phyloP scores from a whole-genome alignment of 305 asterid species.

The Ruellia speciosa region DNA sequence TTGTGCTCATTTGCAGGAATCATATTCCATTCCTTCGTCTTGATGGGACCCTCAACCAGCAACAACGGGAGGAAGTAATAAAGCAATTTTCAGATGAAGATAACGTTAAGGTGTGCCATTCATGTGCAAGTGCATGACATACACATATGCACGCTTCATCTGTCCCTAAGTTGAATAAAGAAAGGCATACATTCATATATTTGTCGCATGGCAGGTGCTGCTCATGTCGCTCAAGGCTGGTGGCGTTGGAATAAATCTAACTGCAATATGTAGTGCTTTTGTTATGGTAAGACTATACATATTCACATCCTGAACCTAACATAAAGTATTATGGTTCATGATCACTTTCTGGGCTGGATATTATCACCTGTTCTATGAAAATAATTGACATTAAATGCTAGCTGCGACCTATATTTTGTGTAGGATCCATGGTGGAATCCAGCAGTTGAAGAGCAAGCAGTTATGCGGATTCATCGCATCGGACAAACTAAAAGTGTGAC shows the following conservation, averaged over 20 bases:
- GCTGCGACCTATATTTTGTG: not conserved
- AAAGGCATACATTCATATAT: conserved; percentile 9
- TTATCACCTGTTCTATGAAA: conserved; percentile 4
- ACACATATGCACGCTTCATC: conserved; percentile 14
- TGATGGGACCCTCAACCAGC: conserved; percentile 93
- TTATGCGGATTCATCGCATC: conserved; percentile 96
- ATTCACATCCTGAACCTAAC: conserved; percentile 1
- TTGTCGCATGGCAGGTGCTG: conserved; percentile 45
- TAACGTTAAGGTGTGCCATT: conserved; percentile 46
- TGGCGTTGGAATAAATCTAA: conserved; percentile 93
- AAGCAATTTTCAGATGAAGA: conserved; percentile 84
- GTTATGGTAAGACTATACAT: conserved; percentile 52
- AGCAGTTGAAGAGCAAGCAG: conserved; percentile 98
- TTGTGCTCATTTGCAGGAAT: conserved; percentile 38
- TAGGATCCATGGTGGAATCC: conserved; percentile 99
- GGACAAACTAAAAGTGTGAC: conserved; percentile 79
- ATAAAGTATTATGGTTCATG: not conserved
- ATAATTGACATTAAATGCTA: not conserved
- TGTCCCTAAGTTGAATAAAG: conserved; percentile 4
- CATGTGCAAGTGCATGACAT: no score
- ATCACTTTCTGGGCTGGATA: conserved; percentile 7
- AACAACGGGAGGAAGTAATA: conserved; percentile 85
- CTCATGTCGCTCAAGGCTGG: conserved; percentile 98
- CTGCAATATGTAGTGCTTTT: conserved; percentile 93
- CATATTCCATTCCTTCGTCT: conserved; percentile 71